Conservation (phyloP, 345 rosid species). For the Salix suchowensis region DNA sequence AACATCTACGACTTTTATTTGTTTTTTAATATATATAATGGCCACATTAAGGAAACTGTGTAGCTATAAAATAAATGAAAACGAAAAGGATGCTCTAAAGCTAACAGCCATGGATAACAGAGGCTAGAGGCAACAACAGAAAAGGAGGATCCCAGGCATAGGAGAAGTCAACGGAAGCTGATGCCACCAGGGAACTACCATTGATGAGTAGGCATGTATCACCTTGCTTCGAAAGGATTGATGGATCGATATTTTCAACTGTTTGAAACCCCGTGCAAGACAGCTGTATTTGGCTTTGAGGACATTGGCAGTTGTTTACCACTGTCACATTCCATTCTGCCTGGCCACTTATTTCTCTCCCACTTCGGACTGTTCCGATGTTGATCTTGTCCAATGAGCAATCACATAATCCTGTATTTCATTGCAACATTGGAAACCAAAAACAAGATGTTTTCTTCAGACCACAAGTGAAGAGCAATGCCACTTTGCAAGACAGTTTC, state of each 20-base stretch:
- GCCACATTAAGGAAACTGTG: too few species aligned
- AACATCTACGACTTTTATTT: too few species aligned
- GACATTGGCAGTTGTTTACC: constrained; percentile 15
- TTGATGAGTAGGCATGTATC: constrained; percentile 12
- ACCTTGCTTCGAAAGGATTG: constrained; percentile 2
- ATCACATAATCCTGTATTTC: background rate
- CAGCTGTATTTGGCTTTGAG: constrained; percentile 2
- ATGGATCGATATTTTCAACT: background rate
- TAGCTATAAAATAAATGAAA: too few species aligned
- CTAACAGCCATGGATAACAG: background rate
- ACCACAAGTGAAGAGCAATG: too few species aligned
- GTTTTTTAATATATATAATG: too few species aligned
- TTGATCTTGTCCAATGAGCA: constrained; percentile 11
- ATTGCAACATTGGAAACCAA: background rate
- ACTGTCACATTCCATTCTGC: constrained; percentile 27
- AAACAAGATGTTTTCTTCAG: too few species aligned
- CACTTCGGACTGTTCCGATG: constrained; percentile 8
- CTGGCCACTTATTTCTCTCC: constrained; percentile 4
- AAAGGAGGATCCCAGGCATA: constrained; percentile 34
- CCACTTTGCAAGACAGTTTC: too few species aligned
- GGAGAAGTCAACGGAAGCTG: constrained; percentile 8
- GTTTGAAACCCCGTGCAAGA: constrained; percentile 19
- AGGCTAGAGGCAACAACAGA: background rate
- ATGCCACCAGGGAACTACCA: constrained; percentile 10
- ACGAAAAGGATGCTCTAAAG: too few species aligned